Conservation (phyloP, 345 rosid species). For the Firmiana major region DNA sequence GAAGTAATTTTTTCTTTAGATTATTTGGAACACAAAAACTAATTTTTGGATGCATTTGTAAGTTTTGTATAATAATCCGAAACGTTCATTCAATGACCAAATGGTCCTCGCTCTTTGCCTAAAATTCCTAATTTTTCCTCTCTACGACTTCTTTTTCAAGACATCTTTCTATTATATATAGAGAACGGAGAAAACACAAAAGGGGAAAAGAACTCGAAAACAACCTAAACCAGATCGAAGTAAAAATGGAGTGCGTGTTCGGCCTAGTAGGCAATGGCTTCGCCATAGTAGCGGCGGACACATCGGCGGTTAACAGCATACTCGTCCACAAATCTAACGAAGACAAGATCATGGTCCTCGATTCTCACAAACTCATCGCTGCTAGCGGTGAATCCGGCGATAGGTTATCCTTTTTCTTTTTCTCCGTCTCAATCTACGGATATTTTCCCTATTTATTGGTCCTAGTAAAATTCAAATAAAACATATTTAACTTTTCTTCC, state of each 20-base stretch:
- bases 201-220: background rate
- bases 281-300: slow-evolving; percentile 76
- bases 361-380: slow-evolving; percentile 91
- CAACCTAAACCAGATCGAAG: slow-evolving; percentile 21
- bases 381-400: slow-evolving; percentile 98
- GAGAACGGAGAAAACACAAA: background rate
- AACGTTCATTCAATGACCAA: background rate
- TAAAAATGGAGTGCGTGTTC: slow-evolving; percentile 85
- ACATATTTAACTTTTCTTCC: background rate
- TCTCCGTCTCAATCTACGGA: background rate
- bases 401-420: slow-evolving; percentile 35
- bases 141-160: slow-evolving; percentile 31
- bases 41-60: too few relatives aligned
- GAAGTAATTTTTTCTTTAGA: too few relatives aligned
- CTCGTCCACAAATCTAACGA: slow-evolving; percentile 90
- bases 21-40: too few relatives aligned
- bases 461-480: background rate
- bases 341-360: slow-evolving; percentile 95
- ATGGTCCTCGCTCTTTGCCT: background rate
- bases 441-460: background rate
- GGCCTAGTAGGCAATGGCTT: slow-evolving; percentile 89
- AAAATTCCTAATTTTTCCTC: background rate
- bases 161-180: background rate
- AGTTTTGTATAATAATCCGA: too few relatives aligned
- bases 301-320: slow-evolving; percentile 90